Conservation (phyloP, 1,284 basidiomycete genomes). For the Puccinia hordei region DNA sequence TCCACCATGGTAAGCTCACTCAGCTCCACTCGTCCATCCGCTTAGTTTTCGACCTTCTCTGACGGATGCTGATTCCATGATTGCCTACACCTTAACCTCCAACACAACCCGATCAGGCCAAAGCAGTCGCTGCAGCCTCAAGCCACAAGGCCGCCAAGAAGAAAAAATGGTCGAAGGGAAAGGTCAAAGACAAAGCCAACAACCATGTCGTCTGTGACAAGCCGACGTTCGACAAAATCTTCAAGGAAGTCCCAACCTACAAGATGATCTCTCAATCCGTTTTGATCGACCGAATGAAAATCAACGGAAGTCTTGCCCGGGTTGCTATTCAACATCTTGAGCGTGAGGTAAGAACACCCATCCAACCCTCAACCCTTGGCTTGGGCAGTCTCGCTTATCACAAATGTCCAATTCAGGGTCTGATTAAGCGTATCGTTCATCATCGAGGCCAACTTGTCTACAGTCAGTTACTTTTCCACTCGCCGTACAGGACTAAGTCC, state of each 20-base stretch:
- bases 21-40: no score
- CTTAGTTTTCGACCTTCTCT: background rate
- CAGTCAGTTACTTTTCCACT: slow-evolving; percentile 63
- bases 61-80: background rate
- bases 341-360: slow-evolving; percentile 70
- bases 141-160: slow-evolving; percentile 86
- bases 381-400: background rate
- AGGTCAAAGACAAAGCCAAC: slow-evolving; percentile 58
- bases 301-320: slow-evolving; percentile 93
- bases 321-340: slow-evolving; percentile 90
- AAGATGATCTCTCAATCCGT: slow-evolving; percentile 93
- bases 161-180: slow-evolving; percentile 99
- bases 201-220: slow-evolving; percentile 79
- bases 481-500: background rate
- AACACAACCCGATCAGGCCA: slow-evolving; percentile 17
- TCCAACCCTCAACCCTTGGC: background rate
- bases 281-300: slow-evolving; percentile 94
- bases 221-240: slow-evolving; percentile 83
- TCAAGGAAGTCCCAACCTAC: slow-evolving; percentile 99
- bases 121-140: slow-evolving; percentile 63
- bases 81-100: background rate
- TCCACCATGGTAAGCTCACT: slow-evolving; percentile 7
- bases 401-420: slow-evolving; percentile 53
- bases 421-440: slow-evolving; percentile 96
- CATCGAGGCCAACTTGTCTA: slow-evolving; percentile 92